phyloP scores from a whole-genome alignment of 768 basidiomycete genomes.

The Lactarius hatsudake region DNA sequence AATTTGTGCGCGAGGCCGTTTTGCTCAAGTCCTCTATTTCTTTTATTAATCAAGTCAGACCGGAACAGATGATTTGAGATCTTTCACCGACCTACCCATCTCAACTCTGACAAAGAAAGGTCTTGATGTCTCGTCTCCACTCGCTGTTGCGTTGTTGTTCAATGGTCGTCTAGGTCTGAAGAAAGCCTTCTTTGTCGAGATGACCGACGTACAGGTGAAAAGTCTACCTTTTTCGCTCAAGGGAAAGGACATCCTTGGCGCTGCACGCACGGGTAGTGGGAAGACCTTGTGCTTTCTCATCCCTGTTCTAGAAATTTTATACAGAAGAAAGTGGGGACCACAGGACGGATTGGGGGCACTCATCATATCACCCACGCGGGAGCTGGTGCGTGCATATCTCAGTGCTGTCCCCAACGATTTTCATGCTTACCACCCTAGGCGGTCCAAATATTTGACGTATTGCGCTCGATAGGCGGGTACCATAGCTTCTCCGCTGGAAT shows the following conservation, averaged over 20 bases:
- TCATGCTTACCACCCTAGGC: constrained; percentile 49
- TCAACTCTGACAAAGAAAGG: constrained; percentile 28
- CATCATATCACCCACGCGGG: constrained; percentile 91
- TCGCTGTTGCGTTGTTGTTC: neutral
- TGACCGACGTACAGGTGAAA: constrained; percentile 76
- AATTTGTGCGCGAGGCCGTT: constrained; percentile 23
- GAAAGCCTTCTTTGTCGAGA: constrained; percentile 79
- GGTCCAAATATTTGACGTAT: constrained; percentile 95
- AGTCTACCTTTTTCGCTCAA: constrained; percentile 60
- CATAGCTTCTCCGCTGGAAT: constrained; percentile 93
- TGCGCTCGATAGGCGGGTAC: constrained; percentile 88
- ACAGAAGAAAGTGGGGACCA: constrained; percentile 67
- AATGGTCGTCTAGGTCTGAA: constrained; percentile 61
- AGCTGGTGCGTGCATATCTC: constrained; percentile 57
- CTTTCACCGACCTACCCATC: constrained; percentile 26
- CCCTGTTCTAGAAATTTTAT: constrained; percentile 62
- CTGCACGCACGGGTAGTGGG: constrained; percentile 69
- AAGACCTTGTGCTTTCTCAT: constrained; percentile 74
- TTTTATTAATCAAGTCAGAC: constrained; percentile 18
- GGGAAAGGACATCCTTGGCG: constrained; percentile 64
- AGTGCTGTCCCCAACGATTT: constrained; percentile 1
- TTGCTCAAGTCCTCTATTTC: neutral
- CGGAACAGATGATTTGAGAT: constrained; percentile 15
- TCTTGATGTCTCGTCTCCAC: neutral
- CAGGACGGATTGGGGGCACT: constrained; percentile 81